Base-by-base conservation (phyloP, 2,329 filamentous ascomycete genomes). In the Monosporascus sp. region DNA sequence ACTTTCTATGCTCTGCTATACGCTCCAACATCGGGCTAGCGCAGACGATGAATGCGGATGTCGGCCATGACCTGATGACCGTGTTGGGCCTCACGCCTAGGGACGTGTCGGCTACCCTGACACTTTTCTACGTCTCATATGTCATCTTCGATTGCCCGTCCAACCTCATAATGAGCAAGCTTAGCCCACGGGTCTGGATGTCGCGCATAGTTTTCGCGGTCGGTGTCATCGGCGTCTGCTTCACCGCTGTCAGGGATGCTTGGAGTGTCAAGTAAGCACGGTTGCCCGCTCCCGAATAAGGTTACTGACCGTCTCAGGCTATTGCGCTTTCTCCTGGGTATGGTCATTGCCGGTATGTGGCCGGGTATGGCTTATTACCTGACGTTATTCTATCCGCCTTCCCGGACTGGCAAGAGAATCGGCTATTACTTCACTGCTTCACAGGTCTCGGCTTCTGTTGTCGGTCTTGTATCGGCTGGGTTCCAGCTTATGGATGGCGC, bases 331-430 rank as follows among this genome's bases (percentile, higher is more conserved):
- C 78, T 96, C 11, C 81, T 96, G 7, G 91, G 91, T 48, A 80
- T 94, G 16, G 91, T 96, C 24, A 92, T 92, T 67, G 91, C 91
- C 1, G 91, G 91, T 47, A 91, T 96, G 87, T 96, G 91, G 91
- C 91, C 91, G 0, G 91, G 91, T 49, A 96, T 96, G 91, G 84
- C 90, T 9, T 94, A 94, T 69, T 96, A 96, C 66, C 78, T 96
- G 47, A 95, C 91, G 0, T 78, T 96, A 7, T 96, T 96, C 76
- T 96, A 96, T 66, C 91, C 91, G 7, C 91, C 91, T 0, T 89
- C 88, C 6, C 81, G 89, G 14, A 94, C 88, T 1, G 91, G 89
- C 16, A 95, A 94, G 74, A 82, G 91, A 40, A 95, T 96, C 59
- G 91, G 91, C 38, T 83, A 87, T 68, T 96, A 96, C 74, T 96